Percentiles rank a stretch among this genome's conserved stretches.
These are phyloP conservation scores for Diaporthe nobilis DNA, from an alignment of 2,329 filamentous ascomycete species.

Conservation along the genomic window DNA sequence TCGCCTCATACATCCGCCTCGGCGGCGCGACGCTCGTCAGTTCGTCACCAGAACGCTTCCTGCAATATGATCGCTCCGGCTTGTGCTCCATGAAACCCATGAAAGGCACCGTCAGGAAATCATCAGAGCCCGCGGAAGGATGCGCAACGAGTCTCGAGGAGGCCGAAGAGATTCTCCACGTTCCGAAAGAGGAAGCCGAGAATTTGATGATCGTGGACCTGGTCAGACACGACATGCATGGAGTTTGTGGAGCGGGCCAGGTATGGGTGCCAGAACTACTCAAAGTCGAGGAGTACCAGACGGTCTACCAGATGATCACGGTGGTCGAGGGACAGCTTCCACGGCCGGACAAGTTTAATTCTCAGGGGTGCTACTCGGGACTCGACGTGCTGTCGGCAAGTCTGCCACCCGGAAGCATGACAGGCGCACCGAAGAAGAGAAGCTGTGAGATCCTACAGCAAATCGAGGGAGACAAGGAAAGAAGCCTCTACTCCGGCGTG, in stretches of 20 bases:
- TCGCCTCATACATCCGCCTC: slow-evolving; percentile 85
- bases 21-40: slow-evolving; percentile 80
- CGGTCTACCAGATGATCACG: slow-evolving; percentile 92
- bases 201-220: slow-evolving; percentile 99
- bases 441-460: slow-evolving; percentile 85
- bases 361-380: slow-evolving; percentile 65
- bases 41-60: slow-evolving; percentile 90
- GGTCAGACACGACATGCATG: slow-evolving; percentile 92
- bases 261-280: slow-evolving; percentile 85
- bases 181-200: slow-evolving; percentile 92
- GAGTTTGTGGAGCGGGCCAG: slow-evolving; percentile 81
- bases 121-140: slow-evolving; percentile 60
- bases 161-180: slow-evolving; percentile 79
- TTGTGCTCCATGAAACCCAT: slow-evolving; percentile 88
- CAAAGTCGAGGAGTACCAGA: slow-evolving; percentile 90
- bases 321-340: slow-evolving; percentile 81
- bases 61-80: slow-evolving; percentile 69
- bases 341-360: slow-evolving; percentile 18
- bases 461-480: slow-evolving; percentile 74
- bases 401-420: slow-evolving; percentile 95
- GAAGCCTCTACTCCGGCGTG: slow-evolving; percentile 89
- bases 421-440: slow-evolving; percentile 93
- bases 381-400: slow-evolving; percentile 83
- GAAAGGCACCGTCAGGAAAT: slow-evolving; percentile 95
- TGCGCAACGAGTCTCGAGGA: slow-evolving; percentile 70